Conservation (phyloP, 495 filamentous ascomycete species). For the Neurospora tetrasperma region DNA sequence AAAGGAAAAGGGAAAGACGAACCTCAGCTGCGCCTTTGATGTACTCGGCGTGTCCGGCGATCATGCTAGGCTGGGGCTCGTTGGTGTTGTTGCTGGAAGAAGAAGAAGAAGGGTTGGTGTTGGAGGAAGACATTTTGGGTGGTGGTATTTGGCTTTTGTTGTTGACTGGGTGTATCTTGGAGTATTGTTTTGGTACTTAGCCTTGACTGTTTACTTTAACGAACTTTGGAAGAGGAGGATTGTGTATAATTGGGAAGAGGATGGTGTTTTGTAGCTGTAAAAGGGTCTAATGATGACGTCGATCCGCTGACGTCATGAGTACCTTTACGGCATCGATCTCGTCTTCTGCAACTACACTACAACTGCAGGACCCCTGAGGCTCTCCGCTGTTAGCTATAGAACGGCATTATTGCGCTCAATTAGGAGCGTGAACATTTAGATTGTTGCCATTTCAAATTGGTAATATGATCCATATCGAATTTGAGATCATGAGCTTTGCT, state of each 20-base stretch:
- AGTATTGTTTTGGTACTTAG: neutral
- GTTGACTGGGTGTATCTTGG: neutral
- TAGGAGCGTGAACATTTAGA: neutral
- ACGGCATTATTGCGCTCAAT: neutral
- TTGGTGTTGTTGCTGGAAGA: neutral
- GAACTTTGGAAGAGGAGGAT: neutral
- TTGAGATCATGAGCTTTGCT: neutral
- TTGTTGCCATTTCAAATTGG: neutral
- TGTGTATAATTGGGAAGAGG: neutral
- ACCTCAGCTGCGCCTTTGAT: conserved; percentile 41
- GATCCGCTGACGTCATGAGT: neutral
- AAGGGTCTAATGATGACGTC: neutral
- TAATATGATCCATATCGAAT: neutral
- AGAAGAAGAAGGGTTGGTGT: conserved; percentile 2
- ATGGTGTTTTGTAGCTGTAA: neutral
- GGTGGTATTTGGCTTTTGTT: neutral
- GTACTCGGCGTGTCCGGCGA: conserved; percentile 35
- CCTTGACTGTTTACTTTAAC: neutral
- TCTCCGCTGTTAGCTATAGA: neutral
- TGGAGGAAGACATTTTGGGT: conserved; percentile 7
- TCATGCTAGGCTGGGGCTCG: conserved; percentile 25
- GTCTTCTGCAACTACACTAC: too few species aligned
- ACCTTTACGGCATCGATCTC: neutral
- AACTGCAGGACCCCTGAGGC: neutral
- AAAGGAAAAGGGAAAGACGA: neutral